These are phyloP conservation scores for Pseudogymnoascus sp. DNA, from an alignment of 2,329 filamentous ascomycete genomes.

Conservation along the genomic window DNA sequence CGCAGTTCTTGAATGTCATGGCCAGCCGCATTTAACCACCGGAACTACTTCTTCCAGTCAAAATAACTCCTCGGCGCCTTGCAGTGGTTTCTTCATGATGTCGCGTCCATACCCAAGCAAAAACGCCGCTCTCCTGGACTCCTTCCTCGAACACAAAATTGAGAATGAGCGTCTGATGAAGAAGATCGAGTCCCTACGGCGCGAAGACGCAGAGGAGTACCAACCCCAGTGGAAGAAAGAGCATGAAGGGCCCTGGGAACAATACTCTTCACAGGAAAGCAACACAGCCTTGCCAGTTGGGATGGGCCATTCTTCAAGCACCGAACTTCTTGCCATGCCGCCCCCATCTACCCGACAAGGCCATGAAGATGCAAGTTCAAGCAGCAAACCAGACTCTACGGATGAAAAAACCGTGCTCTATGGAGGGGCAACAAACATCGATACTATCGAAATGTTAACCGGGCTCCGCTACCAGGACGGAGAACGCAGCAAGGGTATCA, in stretches of 20 bases:
- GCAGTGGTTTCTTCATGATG: slow-evolving; percentile 90
- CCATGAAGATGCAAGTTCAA: slow-evolving; percentile 61
- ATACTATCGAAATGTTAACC: slow-evolving; percentile 89
- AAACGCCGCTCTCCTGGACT: slow-evolving; percentile 77
- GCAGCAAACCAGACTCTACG: slow-evolving; percentile 63
- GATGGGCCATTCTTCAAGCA: slow-evolving; percentile 23
- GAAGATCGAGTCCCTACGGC: slow-evolving; percentile 74
- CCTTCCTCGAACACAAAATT: slow-evolving; percentile 92
- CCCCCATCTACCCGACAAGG: slow-evolving; percentile 71
- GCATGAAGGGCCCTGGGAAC: slow-evolving; percentile 46
- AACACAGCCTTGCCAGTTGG: slow-evolving; percentile 24
- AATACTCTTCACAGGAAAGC: slow-evolving; percentile 36
- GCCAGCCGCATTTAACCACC: slow-evolving; percentile 77
- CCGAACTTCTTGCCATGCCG: slow-evolving; percentile 48
- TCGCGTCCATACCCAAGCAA: slow-evolving; percentile 81
- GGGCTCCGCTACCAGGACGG: slow-evolving; percentile 81
- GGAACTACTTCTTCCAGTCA: slow-evolving; percentile 55
- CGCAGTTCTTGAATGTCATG: slow-evolving; percentile 81
- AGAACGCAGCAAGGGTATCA: slow-evolving; percentile 79
- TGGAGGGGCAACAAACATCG: slow-evolving; percentile 66
- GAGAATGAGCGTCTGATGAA: slow-evolving; percentile 84
- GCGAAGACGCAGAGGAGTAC: slow-evolving; percentile 73
- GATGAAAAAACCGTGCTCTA: slow-evolving; percentile 79
- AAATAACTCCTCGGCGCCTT: slow-evolving; percentile 59
- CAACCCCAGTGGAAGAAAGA: slow-evolving; percentile 52